A percentile compares a stretch with the other conserved stretches of the same genome.
phyloP scores from a whole-genome alignment of 2,329 filamentous ascomycete genomes.

The Penicillium griseofulvum region DNA sequence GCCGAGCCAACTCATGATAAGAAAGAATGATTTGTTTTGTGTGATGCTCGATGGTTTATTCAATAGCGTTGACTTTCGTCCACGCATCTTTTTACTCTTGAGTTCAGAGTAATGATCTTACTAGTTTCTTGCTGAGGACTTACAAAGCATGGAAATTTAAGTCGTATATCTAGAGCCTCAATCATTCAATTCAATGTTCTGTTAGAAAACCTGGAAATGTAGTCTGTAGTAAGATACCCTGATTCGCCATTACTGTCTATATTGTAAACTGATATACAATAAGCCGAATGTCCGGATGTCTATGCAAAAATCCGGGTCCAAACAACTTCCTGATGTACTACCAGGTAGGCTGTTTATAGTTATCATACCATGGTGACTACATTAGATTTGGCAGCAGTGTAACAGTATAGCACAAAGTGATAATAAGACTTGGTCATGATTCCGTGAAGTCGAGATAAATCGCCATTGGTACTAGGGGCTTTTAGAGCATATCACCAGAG shows the following conservation, averaged over 20 bases:
- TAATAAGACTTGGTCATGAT: not conserved
- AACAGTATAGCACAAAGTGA: not conserved
- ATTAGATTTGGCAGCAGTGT: not conserved
- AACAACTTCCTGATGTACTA: not conserved
- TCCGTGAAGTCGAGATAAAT: too few species aligned
- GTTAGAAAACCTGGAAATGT: not conserved
- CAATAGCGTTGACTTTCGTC: not conserved
- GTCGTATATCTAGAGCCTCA: not conserved
- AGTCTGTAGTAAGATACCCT: not conserved
- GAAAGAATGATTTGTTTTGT: conserved; percentile 21
- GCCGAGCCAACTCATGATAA: conserved; percentile 21
- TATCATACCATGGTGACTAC: too few species aligned
- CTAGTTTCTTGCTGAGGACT: not conserved
- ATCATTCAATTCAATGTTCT: not conserved
- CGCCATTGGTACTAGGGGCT: not conserved
- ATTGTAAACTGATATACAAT: too few species aligned
- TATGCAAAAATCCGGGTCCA: not conserved
- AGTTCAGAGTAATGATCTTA: not conserved
- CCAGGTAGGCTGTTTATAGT: too few species aligned
- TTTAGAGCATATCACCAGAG: not conserved
- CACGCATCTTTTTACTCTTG: not conserved
- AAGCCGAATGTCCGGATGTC: too few species aligned
- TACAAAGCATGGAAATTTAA: not conserved
- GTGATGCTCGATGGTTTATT: not conserved
- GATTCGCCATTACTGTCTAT: not conserved